Evolutionary conservation across 768 basidiomycete species (phyloP), one percentile per base, ranked within the genome.

Genomic region (Kwoniella bestiolae): DNA sequence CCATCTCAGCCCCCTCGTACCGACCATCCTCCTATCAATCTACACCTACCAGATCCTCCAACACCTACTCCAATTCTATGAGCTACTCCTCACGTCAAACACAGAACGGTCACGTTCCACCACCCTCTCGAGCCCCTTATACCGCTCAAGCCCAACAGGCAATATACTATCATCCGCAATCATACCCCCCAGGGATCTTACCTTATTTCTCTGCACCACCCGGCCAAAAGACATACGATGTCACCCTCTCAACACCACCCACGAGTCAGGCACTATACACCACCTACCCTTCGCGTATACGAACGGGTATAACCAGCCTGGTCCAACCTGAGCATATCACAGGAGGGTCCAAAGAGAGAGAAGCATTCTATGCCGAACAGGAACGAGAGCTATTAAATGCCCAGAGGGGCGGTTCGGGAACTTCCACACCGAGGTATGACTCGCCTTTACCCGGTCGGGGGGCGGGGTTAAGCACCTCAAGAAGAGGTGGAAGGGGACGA

Each of bases 221-320:
- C 1, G 74, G 78, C 8, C 74, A 77, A 60, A 51, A 65, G 9
- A 74, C 74, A 16, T 35, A 25, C 6, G 72, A 77, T 65, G 68
- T 70, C 5, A 65, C 58, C 3, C 53, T 71, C 25, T 47, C 62
- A 21, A 57, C 66, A 3, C 60, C 72, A 25, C 78, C 80, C 0
- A 60, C 65, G 29, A 61, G 71, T 11, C 95, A 97, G 77, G 94
- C 90, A 0, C 82, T 88, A 14, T 85, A 87, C 61, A 89, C 92
- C 0, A 90, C 91, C 2, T 98, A 96, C 79, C 84, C 93, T 0
- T 90, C 94, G 5, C 86, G 95, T n/a, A 83, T 98, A 56, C 88
- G 91, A 26, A 94, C 95, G 0, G 96, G 96, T 16, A 85, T 90
- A 3, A 90, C 92, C 0, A 87, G 93, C 5, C 87, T 99, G 70